Evolutionary conservation across 73 alveolate species (phyloP).

Genomic region (Paramecium caudatum): DNA sequence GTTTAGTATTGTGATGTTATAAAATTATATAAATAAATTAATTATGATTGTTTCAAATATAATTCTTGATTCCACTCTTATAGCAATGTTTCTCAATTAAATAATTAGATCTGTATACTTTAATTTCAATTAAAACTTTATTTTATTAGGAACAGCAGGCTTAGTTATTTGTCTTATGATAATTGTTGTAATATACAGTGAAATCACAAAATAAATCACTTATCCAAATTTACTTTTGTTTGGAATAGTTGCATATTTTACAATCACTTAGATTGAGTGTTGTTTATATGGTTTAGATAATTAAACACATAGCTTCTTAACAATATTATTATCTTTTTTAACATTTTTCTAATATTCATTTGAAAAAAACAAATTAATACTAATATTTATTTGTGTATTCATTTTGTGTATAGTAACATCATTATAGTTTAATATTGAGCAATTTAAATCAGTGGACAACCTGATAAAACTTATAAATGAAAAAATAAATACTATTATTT

Average conservation of each 20-base stretch:
- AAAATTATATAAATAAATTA: neutral
- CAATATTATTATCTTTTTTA: conserved; percentile 15
- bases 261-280: neutral
- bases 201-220: neutral
- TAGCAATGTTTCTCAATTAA: neutral
- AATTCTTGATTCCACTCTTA: neutral
- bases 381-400: neutral
- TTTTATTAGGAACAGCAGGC: neutral
- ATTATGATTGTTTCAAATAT: neutral
- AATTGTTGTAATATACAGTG: neutral
- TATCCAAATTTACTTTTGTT: neutral
- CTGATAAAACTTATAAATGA: neutral
- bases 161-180: neutral
- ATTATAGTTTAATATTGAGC: neutral
- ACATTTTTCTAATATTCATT: neutral
- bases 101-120: neutral
- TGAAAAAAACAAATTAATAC: neutral
- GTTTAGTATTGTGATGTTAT: too few species aligned
- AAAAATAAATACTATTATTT: neutral
- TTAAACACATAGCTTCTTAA: conserved; percentile 15
- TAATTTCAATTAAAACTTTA: neutral
- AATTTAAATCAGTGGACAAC: neutral
- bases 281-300: neutral
- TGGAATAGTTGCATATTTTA: neutral
- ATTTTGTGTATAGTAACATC: neutral